phyloP scores from a whole-genome alignment of 148 eudicot species.

The Fagopyrum esculentum region DNA sequence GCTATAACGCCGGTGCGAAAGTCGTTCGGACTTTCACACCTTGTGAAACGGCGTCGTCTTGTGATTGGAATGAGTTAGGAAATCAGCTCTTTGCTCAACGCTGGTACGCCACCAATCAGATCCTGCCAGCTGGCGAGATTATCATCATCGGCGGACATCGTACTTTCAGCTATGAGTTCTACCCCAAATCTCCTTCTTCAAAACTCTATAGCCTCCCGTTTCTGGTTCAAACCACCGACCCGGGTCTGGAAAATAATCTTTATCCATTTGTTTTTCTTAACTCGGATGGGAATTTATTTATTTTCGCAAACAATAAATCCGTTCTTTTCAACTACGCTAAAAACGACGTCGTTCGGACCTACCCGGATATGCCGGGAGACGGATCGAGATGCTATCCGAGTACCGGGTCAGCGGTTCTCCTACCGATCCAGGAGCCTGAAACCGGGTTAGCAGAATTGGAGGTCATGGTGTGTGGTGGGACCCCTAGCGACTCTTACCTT shows the following conservation, averaged over 20 bases:
- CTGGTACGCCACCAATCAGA: slow-evolving; percentile 76
- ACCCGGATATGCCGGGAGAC: slow-evolving; percentile 50
- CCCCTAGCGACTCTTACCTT: slow-evolving; percentile 32
- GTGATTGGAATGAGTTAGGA: slow-evolving; percentile 61
- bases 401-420: slow-evolving; percentile 63
- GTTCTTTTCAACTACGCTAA: slow-evolving; percentile 38
- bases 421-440: slow-evolving; percentile 31
- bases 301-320: slow-evolving; percentile 70
- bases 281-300: slow-evolving; percentile 54
- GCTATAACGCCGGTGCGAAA: slow-evolving; percentile 45
- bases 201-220: slow-evolving; percentile 27
- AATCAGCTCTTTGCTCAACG: slow-evolving; percentile 31
- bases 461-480: slow-evolving; percentile 81
- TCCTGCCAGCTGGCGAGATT: slow-evolving; percentile 59
- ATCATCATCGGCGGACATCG: slow-evolving; percentile 80
- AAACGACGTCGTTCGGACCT: slow-evolving; percentile 29
- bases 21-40: slow-evolving; percentile 56
- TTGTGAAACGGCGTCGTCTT: slow-evolving; percentile 19
- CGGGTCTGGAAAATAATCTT: slow-evolving; percentile 71
- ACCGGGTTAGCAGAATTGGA: slow-evolving; percentile 27
- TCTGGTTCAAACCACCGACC: slow-evolving; percentile 44
- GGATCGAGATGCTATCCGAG: slow-evolving; percentile 65
- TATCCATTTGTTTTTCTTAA: slow-evolving; percentile 73
- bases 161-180: slow-evolving; percentile 66
- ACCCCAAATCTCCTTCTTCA: slow-evolving; percentile 27